These are phyloP conservation scores for Fusarium vanettenii DNA, from an alignment of 2,329 filamentous ascomycete species.

Conservation along the genomic window DNA sequence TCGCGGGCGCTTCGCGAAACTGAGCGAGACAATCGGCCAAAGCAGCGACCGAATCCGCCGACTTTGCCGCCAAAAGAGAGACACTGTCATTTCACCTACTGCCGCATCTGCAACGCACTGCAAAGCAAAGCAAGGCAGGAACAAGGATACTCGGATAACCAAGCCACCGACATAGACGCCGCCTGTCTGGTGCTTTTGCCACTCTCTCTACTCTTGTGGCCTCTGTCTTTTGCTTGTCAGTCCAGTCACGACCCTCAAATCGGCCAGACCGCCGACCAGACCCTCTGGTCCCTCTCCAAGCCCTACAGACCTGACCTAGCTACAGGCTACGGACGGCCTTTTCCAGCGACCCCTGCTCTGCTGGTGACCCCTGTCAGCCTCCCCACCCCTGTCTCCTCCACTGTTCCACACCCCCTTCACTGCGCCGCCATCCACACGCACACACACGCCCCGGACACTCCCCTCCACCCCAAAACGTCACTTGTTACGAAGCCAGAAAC, in stretches of 20 bases:
- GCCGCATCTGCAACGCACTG: conserved; percentile 37
- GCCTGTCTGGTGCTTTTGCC: conserved; percentile 14
- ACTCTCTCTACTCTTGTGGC: conserved; percentile 14
- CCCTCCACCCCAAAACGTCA: conserved; percentile 52
- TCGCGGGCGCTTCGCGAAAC: conserved; percentile 11
- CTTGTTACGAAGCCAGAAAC: conserved; percentile 49
- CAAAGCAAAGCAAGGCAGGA: conserved; percentile 4
- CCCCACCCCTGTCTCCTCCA: conserved; percentile 4
- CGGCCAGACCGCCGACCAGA: conserved; percentile 25
- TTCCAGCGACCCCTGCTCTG: neutral
- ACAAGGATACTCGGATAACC: neutral
- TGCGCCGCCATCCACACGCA: conserved; percentile 7
- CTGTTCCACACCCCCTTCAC: conserved; percentile 55
- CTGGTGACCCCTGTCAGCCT: neutral
- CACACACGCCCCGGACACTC: conserved; percentile 1
- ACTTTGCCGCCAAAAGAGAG: conserved; percentile 5
- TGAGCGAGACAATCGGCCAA: conserved; percentile 21
- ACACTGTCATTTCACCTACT: conserved; percentile 8
- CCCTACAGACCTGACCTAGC: neutral
- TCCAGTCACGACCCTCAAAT: conserved; percentile 14
- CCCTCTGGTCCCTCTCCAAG: neutral
- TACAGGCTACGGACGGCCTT: too few relatives aligned
- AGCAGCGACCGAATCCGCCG: conserved; percentile 26
- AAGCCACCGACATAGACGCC: neutral
- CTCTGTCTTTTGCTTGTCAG: conserved; percentile 10